phyloP scores from a whole-genome alignment of 83 land plant species.

The Picea abies region DNA sequence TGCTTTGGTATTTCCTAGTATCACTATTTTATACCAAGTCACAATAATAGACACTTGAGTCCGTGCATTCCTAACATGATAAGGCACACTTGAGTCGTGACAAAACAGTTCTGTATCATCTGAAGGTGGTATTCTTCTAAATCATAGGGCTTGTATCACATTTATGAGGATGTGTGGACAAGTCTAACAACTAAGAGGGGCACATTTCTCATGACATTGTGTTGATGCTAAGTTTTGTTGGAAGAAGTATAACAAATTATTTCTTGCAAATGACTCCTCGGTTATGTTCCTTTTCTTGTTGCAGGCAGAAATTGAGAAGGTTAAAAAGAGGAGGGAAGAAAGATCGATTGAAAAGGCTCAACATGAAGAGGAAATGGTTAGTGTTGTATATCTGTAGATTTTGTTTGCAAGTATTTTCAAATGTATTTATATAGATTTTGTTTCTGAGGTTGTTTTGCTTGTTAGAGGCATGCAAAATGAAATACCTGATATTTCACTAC shows the following conservation, averaged over 20 bases:
- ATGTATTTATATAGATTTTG: constrained; percentile 2
- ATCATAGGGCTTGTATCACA: not conserved
- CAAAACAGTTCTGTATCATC: not conserved
- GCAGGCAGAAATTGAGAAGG: constrained; percentile 98
- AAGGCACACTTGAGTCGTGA: not conserved
- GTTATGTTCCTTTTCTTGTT: constrained; percentile 4
- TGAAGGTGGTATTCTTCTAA: not conserved
- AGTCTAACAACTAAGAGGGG: not conserved
- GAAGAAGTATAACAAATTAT: not conserved
- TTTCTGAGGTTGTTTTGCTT: not conserved
- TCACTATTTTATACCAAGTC: no score
- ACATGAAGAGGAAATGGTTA: constrained; percentile 98
- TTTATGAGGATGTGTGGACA: no score
- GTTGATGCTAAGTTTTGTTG: not conserved
- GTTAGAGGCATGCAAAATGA: not conserved
- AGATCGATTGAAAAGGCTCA: constrained; percentile 94
- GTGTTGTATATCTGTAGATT: not conserved
- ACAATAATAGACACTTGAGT: no score
- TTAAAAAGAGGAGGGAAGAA: constrained; percentile 97
- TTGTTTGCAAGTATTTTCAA: no score
- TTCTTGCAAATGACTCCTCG: not conserved
- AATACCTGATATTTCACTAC: not conserved
- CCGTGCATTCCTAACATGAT: no score
- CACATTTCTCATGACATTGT: not conserved
- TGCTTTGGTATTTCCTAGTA: no score